A percentile compares a stretch with the other conserved stretches of the same genome.
phyloP scores from a whole-genome alignment of 331 rosid genomes.

The Acacia pycnantha region DNA sequence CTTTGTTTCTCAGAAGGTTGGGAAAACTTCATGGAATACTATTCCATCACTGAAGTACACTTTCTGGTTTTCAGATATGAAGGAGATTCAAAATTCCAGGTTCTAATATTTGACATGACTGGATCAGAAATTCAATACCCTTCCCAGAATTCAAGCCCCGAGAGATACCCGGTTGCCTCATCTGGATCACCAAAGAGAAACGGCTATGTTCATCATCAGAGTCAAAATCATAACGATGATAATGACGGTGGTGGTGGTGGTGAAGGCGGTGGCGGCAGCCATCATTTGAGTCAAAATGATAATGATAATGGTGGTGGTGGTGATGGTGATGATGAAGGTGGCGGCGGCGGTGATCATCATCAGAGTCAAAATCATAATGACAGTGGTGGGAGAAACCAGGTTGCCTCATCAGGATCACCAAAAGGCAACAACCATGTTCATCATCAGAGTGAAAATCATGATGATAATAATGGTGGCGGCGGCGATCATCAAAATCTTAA shows the following conservation, averaged over 20 bases:
- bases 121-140: constrained; percentile 14
- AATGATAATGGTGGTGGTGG: neutral
- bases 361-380: neutral
- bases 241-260: neutral
- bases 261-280: no score
- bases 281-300: neutral
- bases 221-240: neutral
- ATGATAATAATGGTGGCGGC: neutral
- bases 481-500: neutral
- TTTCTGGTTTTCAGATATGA: constrained; percentile 6
- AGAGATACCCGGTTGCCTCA: neutral
- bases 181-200: neutral
- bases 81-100: neutral
- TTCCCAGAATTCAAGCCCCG: neutral
- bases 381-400: neutral
- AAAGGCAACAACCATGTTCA: neutral
- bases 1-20: neutral
- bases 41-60: neutral
- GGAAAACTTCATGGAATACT: neutral
- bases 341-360: neutral
- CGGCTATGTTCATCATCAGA: neutral
- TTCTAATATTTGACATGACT: neutral
- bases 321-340: neutral
- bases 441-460: no score
- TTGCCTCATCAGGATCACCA: neutral